Conservation (phyloP, 371 early-diverging fungal species). For the Mortierella polycephala region DNA sequence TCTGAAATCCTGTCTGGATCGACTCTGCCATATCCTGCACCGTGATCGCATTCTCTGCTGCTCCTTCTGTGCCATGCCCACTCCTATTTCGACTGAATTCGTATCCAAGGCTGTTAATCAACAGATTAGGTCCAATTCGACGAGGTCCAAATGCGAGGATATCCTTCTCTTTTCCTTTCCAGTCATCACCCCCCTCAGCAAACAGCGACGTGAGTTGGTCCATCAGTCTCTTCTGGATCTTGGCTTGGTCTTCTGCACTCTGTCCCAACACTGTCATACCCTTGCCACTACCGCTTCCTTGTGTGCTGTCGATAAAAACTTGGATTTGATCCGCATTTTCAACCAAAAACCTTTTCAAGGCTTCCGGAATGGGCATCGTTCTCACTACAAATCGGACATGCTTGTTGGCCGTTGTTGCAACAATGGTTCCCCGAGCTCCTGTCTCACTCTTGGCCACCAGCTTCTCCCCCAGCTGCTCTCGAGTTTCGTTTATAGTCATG, state of each 20-base stretch:
- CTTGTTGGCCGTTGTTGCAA: constrained; percentile 74
- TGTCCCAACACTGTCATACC: not conserved
- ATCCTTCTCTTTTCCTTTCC: constrained; percentile 56
- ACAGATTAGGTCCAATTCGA: constrained; percentile 88
- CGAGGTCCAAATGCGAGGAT: constrained; percentile 87
- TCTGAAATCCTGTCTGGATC: constrained; percentile 94
- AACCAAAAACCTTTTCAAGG: constrained; percentile 70
- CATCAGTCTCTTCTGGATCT: constrained; percentile 27
- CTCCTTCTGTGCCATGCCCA: constrained; percentile 1
- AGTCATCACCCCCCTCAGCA: constrained; percentile 56
- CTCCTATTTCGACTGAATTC: constrained; percentile 54
- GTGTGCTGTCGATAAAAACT: constrained; percentile 61
- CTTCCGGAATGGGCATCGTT: constrained; percentile 83
- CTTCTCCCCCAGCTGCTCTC: constrained; percentile 56
- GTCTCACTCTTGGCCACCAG: constrained; percentile 47
- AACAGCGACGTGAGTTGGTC: constrained; percentile 31
- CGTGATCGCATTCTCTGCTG: constrained; percentile 11
- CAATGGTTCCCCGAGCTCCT: constrained; percentile 76
- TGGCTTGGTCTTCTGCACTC: constrained; percentile 16
- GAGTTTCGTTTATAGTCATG: constrained; percentile 54
- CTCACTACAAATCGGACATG: constrained; percentile 77
- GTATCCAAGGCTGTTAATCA: constrained; percentile 75
- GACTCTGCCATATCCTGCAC: constrained; percentile 79
- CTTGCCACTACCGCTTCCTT: constrained; percentile 14
- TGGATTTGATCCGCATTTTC: constrained; percentile 72